Percentiles rank a stretch among this genome's conserved stretches.
phyloP scores from a whole-genome alignment of 306 rosid genomes.

The Dalbergia cultrata region DNA sequence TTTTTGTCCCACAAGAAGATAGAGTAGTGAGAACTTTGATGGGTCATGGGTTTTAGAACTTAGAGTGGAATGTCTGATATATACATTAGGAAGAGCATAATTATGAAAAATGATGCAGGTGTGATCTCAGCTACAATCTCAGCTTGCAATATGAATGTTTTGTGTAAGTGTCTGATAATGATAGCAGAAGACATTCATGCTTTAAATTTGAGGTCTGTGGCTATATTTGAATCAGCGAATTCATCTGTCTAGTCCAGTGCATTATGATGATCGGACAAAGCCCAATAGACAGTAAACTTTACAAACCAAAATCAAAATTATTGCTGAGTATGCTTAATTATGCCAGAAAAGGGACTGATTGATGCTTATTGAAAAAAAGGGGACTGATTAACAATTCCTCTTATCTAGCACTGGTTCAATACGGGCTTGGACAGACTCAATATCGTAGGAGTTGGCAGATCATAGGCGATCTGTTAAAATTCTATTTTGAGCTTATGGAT shows the following conservation, averaged over 20 bases:
- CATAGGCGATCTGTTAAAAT: slow-evolving; percentile 13
- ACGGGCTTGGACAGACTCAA: slow-evolving; percentile 7
- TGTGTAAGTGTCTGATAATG: slow-evolving; percentile 17
- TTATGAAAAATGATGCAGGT: not conserved
- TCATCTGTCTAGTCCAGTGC: slow-evolving; percentile 19
- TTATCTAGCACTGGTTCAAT: slow-evolving; percentile 27
- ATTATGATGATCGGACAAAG: slow-evolving; percentile 20
- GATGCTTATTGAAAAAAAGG: too few species aligned
- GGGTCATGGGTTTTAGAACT: not conserved
- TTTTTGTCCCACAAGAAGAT: not conserved
- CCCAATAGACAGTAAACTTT: slow-evolving; percentile 11
- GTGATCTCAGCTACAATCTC: not conserved
- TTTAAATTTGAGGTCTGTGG: slow-evolving; percentile 10
- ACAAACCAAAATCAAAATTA: not conserved
- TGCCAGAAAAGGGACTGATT: slow-evolving; percentile 17
- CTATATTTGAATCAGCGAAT: slow-evolving; percentile 6
- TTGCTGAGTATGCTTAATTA: not conserved
- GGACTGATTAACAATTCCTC: not conserved
- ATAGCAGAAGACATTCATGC: slow-evolving; percentile 16
- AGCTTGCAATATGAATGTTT: slow-evolving; percentile 14
- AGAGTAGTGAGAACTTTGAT: slow-evolving; percentile 5
- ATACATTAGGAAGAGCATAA: not conserved
- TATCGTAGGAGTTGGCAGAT: slow-evolving; percentile 26
- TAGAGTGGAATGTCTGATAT: not conserved
- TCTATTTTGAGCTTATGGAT: slow-evolving; percentile 17